A percentile compares a stretch with the other conserved stretches of the same genome.
Evolutionary conservation across 257 asterid species (phyloP).

Genomic region (Jasminum sambac): DNA sequence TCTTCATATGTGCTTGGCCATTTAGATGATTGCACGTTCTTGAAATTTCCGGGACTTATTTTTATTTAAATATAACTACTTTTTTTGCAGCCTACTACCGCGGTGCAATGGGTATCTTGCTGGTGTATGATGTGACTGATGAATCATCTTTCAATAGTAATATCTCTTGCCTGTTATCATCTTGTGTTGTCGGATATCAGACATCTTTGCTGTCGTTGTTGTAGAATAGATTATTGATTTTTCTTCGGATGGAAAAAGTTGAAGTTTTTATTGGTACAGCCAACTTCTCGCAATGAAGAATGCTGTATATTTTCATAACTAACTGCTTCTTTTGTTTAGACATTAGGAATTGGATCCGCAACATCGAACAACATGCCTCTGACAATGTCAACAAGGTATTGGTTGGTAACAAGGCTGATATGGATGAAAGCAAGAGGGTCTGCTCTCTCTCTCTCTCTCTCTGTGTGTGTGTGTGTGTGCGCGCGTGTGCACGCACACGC

Average conservation of each 20-base stretch:
- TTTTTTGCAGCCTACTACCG: constrained; percentile 65
- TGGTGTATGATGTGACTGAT: constrained; percentile 70
- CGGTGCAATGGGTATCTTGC: constrained; percentile 74
- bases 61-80: constrained; percentile 18
- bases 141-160: constrained; percentile 73
- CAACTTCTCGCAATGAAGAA: not conserved
- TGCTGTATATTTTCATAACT: constrained; percentile 24
- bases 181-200: not conserved
- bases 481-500: no score
- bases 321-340: constrained; percentile 35
- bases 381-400: constrained; percentile 70
- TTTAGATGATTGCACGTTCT: constrained; percentile 2
- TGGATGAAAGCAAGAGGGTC: constrained; percentile 81
- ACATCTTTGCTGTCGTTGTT: constrained; percentile 4
- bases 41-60: not conserved
- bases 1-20: not conserved
- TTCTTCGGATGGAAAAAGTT: constrained; percentile 1
- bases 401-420: constrained; percentile 77
- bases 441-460: constrained; percentile 24
- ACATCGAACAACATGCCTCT: constrained; percentile 74
- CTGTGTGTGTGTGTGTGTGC: constrained; percentile 14
- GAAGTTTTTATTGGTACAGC: not conserved
- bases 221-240: not conserved
- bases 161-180: constrained; percentile 20
- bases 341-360: constrained; percentile 73